A percentile compares a stretch with the other conserved stretches of the same genome.
Evolutionary conservation across 768 basidiomycete species (phyloP).

Genomic region (Tremella fuciformis): DNA sequence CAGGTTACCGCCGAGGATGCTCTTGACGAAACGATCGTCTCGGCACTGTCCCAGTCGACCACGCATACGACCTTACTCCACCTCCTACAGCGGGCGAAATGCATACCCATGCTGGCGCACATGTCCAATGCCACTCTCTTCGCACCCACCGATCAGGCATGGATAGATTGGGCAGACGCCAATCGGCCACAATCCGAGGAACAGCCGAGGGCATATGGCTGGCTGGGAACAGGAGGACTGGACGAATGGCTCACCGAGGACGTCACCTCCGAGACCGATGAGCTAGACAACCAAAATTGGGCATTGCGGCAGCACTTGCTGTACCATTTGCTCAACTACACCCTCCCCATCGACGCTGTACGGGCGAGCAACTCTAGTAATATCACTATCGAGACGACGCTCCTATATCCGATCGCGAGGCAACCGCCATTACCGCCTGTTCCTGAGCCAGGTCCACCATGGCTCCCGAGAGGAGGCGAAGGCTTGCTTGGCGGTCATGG

Average conservation of each 20-base stretch:
- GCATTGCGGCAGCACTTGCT: conserved; percentile 88
- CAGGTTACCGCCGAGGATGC: too few relatives aligned
- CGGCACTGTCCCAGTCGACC: conserved; percentile 68
- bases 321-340: conserved; percentile 87
- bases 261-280: neutral
- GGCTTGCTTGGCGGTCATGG: conserved; percentile 77
- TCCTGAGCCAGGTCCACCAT: conserved; percentile 74
- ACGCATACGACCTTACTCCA: conserved; percentile 73
- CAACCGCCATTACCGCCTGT: conserved; percentile 64
- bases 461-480: conserved; percentile 72
- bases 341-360: conserved; percentile 55
- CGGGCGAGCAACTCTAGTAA: conserved; percentile 54
- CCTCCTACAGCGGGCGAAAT: conserved; percentile 76
- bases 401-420: conserved; percentile 49
- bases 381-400: conserved; percentile 44
- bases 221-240: conserved; percentile 30
- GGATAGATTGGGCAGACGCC: conserved; percentile 42
- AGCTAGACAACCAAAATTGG: conserved; percentile 52
- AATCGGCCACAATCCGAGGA: conserved; percentile 17
- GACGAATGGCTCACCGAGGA: conserved; percentile 53
- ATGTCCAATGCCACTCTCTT: conserved; percentile 82
- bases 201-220: neutral
- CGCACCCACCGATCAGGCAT: conserved; percentile 90
- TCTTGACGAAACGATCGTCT: conserved; percentile 58
- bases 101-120: conserved; percentile 86